phyloP scores from a whole-genome alignment of 2,329 filamentous ascomycete species.

The Chrysosporium keratinophilum region DNA sequence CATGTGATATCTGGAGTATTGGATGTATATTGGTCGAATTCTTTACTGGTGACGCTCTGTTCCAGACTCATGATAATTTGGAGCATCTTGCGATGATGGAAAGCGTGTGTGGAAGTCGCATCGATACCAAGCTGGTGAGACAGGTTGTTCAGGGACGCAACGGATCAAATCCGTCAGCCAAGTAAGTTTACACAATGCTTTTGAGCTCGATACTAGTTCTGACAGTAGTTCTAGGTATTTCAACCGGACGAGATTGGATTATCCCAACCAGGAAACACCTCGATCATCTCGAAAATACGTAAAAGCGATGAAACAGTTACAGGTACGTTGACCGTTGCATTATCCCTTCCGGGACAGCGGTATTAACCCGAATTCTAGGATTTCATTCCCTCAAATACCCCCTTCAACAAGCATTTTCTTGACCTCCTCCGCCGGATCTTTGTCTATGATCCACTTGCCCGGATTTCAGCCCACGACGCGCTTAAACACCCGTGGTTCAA shows the following conservation, averaged over 20 bases:
- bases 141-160: constrained; percentile 42
- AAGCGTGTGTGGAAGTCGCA: constrained; percentile 47
- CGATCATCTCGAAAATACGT: constrained; percentile 57
- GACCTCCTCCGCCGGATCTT: constrained; percentile 54
- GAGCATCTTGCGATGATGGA: constrained; percentile 64
- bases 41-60: constrained; percentile 57
- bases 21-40: constrained; percentile 60
- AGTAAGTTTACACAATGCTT: constrained; percentile 34
- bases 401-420: constrained; percentile 54
- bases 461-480: constrained; percentile 55
- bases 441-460: constrained; percentile 55
- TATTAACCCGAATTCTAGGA: constrained; percentile 39
- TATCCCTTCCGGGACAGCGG: neutral
- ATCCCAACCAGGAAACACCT: constrained; percentile 53
- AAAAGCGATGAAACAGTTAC: constrained; percentile 55
- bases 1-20: constrained; percentile 60
- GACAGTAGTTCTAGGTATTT: constrained; percentile 42
- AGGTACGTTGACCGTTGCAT: constrained; percentile 23
- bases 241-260: constrained; percentile 48
- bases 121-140: constrained; percentile 46
- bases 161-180: constrained; percentile 45
- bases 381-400: constrained; percentile 49
- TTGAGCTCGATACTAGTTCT: constrained; percentile 21
- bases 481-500: constrained; percentile 58
- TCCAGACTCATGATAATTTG: constrained; percentile 59